Conservation (phyloP, 176 grass and related monocot genomes). For the Aegilops bicornis region DNA sequence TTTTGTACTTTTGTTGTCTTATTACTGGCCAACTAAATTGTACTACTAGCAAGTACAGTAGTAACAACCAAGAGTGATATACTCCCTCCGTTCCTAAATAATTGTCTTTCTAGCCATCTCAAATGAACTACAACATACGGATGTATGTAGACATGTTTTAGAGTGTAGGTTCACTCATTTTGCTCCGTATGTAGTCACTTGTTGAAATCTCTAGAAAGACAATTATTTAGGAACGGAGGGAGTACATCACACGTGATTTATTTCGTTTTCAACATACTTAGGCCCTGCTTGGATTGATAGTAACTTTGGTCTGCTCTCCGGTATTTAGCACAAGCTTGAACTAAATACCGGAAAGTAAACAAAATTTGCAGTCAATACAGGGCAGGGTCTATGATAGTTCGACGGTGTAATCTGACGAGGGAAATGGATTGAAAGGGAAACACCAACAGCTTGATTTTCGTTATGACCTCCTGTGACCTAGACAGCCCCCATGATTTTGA, state of each 20-base stretch:
- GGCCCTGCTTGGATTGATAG: background rate
- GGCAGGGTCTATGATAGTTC: background rate
- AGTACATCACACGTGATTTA: background rate
- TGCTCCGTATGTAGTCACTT: too few relatives aligned
- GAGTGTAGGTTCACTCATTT: too few relatives aligned
- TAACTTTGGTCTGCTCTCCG: background rate
- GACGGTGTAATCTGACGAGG: background rate
- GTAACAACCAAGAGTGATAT: background rate
- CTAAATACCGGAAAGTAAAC: background rate
- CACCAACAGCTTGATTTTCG: conserved; percentile 19
- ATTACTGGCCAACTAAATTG: conserved; percentile 20
- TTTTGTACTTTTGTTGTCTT: background rate
- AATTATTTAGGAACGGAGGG: too few relatives aligned
- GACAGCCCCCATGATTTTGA: background rate
- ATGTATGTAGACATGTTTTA: too few relatives aligned
- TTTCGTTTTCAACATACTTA: background rate
- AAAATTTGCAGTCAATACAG: too few relatives aligned
- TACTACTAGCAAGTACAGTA: background rate
- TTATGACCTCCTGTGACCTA: background rate
- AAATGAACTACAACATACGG: too few relatives aligned
- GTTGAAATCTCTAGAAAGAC: too few relatives aligned
- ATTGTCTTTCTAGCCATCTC: too few relatives aligned
- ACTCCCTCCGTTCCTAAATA: too few relatives aligned
- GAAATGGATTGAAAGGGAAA: conserved; percentile 19
- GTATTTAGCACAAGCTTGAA: background rate